phyloP scores from a whole-genome alignment of 2,329 filamentous ascomycete species.

The Cladosporium sp. region DNA sequence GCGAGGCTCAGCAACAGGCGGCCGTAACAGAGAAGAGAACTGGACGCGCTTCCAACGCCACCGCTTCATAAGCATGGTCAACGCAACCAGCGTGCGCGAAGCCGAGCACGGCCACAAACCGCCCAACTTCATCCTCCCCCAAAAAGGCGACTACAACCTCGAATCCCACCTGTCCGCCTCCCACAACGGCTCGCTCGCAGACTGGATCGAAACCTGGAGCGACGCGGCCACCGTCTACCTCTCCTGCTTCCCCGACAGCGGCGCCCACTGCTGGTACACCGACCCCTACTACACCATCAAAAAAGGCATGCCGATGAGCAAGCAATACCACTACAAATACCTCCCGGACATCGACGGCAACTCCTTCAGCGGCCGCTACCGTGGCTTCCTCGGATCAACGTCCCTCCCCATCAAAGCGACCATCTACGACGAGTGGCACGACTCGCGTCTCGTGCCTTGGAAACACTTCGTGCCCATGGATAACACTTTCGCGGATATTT shows the following conservation, averaged over 20 bases:
- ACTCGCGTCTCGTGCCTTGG: constrained; percentile 68
- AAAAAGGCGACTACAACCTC: constrained; percentile 41
- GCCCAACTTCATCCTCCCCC: constrained; percentile 43
- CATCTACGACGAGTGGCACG: constrained; percentile 79
- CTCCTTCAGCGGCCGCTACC: constrained; percentile 43
- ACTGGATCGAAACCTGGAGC: constrained; percentile 42
- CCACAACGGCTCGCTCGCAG: constrained; percentile 32
- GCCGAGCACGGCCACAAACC: constrained; percentile 47
- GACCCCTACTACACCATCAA: constrained; percentile 42
- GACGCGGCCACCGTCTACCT: constrained; percentile 48
- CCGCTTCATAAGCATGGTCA: constrained; percentile 72
- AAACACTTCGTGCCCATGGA: constrained; percentile 81
- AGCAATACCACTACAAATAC: constrained; percentile 61
- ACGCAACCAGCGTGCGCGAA: constrained; percentile 58
- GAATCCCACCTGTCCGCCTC: constrained; percentile 24
- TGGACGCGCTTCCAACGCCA: constrained; percentile 76
- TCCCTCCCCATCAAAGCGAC: constrained; percentile 76
- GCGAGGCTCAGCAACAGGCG: constrained; percentile 52
- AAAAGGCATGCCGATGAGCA: constrained; percentile 36
- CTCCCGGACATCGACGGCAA: constrained; percentile 76
- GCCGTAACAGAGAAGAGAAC: constrained; percentile 52
- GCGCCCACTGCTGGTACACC: constrained; percentile 49
- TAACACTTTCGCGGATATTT: constrained; percentile 70
- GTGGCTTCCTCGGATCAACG: constrained; percentile 64
- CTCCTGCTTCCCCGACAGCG: constrained; percentile 43